These are phyloP conservation scores for Pichia sp. DNA, from an alignment of 1,139 yeast species.

Conservation along the genomic window DNA sequence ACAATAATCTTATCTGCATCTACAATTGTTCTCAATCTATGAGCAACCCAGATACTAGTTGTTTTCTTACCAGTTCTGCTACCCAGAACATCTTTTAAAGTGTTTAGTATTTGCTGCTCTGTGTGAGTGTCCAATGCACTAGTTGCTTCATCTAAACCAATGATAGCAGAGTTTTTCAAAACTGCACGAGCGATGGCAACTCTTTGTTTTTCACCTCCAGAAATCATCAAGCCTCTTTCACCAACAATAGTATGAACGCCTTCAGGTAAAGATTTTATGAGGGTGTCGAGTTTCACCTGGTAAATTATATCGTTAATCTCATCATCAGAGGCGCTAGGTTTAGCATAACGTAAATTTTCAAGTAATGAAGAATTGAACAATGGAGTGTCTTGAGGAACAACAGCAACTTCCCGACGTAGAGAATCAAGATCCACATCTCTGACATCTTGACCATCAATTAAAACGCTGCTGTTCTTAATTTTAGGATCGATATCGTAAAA, in stretches of 20 bases:
- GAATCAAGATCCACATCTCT: constrained; percentile 71
- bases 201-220: constrained; percentile 97
- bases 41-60: constrained; percentile 91
- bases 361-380: constrained; percentile 84
- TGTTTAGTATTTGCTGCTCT: constrained; percentile 74
- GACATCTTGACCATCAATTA: constrained; percentile 88
- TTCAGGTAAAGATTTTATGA: constrained; percentile 72
- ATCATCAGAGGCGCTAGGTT: constrained; percentile 65
- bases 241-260: constrained; percentile 91
- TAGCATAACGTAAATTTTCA: constrained; percentile 86
- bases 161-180: constrained; percentile 79
- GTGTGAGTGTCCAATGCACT: constrained; percentile 96
- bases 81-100: constrained; percentile 45
- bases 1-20: constrained; percentile 94
- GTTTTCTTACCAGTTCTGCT: constrained; percentile 36
- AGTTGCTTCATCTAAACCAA: constrained; percentile 96
- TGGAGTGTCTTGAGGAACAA: constrained; percentile 98
- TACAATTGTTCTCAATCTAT: constrained; percentile 86
- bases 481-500: constrained; percentile 70
- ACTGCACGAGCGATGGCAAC: constrained; percentile 87
- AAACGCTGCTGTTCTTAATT: constrained; percentile 54
- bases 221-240: constrained; percentile 96
- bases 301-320: constrained; percentile 64
- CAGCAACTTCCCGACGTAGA: constrained; percentile 72
- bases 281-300: constrained; percentile 62